Evolutionary conservation across 148 eudicot species (phyloP).

Genomic region (Persicaria tinctoria): DNA sequence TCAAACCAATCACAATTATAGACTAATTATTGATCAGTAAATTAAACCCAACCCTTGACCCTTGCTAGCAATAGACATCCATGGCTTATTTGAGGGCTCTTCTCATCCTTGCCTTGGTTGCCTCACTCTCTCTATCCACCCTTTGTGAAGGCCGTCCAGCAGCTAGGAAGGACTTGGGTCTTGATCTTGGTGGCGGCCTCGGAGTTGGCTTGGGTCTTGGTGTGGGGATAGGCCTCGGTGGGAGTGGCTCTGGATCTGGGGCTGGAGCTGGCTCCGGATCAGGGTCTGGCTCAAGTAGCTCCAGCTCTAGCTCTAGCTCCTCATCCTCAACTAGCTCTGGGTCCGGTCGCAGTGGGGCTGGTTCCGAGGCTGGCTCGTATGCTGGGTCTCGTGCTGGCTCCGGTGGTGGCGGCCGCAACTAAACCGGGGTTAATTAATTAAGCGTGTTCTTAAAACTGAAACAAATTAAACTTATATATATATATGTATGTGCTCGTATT

Average conservation of each 20-base stretch:
- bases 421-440: neutral
- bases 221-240: slow-evolving; percentile 4
- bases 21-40: neutral
- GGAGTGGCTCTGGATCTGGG: slow-evolving; percentile 14
- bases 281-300: slow-evolving; percentile 13
- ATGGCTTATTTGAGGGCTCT: neutral
- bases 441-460: neutral
- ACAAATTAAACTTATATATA: too few relatives aligned
- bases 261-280: slow-evolving; percentile 14
- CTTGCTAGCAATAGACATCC: neutral
- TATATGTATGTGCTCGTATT: too few relatives aligned
- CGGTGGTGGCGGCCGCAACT: slow-evolving; percentile 2
- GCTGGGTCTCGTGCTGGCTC: slow-evolving; percentile 17
- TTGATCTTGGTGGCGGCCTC: slow-evolving; percentile 37
- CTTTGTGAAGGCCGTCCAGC: slow-evolving; percentile 27
- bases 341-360: slow-evolving; percentile 11
- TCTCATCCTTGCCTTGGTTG: neutral
- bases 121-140: slow-evolving; percentile 12
- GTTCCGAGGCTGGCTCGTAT: slow-evolving; percentile 15
- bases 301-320: slow-evolving; percentile 3
- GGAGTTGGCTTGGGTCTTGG: slow-evolving; percentile 26
- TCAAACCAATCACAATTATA: neutral
- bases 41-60: neutral
- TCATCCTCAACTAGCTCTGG: neutral
- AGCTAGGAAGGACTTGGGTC: slow-evolving; percentile 32